Evolutionary conservation across 164 flowering plant genomes (phyloP), one percentile per base, ranked within the genome.

Genomic region (Tetracentron sinense): DNA sequence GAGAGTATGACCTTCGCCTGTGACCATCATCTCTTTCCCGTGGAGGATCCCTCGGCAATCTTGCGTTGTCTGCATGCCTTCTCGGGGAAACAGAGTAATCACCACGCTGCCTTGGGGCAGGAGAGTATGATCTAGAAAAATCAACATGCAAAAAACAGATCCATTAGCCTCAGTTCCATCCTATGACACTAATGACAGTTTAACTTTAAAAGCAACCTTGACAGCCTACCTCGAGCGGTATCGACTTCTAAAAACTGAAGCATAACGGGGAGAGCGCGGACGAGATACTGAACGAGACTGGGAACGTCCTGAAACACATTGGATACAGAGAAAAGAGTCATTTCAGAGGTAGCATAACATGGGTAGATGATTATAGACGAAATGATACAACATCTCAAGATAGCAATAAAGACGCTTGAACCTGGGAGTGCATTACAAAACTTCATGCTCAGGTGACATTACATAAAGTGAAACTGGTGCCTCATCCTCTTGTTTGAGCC

Each of bases 1-100:
- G 85, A 62, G 96, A 81, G 59, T 81, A 85, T 23, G 89, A 77
- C 63, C 86, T 78, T 27, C 79, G 77, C 44, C 12, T 31, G 46
- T 60, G 80, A 25, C 66, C 80, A 50, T 35, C 56, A 42, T 72
- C 83, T 56, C 75, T 74, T 58, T 75, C 87, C 31, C 19, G 75
- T 15, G 79, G 75, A 71, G 73, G 71, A 68, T 73, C 82, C 63
- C 83, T 67, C 0, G 89, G 83, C 21, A 88, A 83, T 73, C 83
- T 63, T 7, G 84, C 72, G 62, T 54, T 70, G 16, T 81, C 88
- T 15, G 54, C 75, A 29, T 71, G 75, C 72, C 87, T 81, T 65
- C 83, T 76, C 50, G 92, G 92, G n/a, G 90, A 86, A 33, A 70
- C 74, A 28, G 89, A 83, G 57, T 83, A 82, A 42, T 81, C 85